These are phyloP conservation scores for Globisporangium paroecandrum DNA, from an alignment of 352 stramenopile species.

Conservation along the genomic window DNA sequence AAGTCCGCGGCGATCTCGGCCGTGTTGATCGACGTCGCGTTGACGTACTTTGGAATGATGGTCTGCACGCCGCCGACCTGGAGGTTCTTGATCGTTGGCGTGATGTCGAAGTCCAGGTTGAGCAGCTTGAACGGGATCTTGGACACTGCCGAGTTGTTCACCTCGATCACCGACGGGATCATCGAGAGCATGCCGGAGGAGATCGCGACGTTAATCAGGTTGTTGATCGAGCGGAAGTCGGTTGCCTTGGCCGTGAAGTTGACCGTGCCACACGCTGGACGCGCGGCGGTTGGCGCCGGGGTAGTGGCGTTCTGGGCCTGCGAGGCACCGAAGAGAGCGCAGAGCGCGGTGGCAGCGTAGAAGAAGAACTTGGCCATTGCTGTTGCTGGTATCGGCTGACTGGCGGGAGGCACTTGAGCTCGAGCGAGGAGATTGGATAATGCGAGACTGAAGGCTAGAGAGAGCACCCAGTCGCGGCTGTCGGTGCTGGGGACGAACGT, in stretches of 20 bases:
- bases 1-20: constrained; percentile 45
- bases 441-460: neutral
- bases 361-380: constrained; percentile 36
- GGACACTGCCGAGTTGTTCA: constrained; percentile 23
- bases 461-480: too few species aligned
- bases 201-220: constrained; percentile 34
- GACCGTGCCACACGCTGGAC: constrained; percentile 18
- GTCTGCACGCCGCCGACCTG: constrained; percentile 42
- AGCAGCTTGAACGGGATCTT: constrained; percentile 36
- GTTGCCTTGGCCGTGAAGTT: constrained; percentile 39
- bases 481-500: too few species aligned
- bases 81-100: constrained; percentile 46
- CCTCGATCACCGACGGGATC: constrained; percentile 24
- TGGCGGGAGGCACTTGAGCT: constrained; percentile 15
- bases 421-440: constrained; percentile 23
- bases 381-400: neutral
- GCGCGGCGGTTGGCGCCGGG: constrained; percentile 26
- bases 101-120: constrained; percentile 46
- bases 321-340: constrained; percentile 13
- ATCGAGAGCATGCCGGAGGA: constrained; percentile 21
- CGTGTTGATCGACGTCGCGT: constrained; percentile 39
- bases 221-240: constrained; percentile 50
- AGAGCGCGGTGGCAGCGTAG: constrained; percentile 22
- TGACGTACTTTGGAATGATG: constrained; percentile 40
- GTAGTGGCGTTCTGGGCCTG: constrained; percentile 10